Evolutionary conservation across 139 green algal genomes (phyloP).

Genomic region (Yamagishiella unicocca): DNA sequence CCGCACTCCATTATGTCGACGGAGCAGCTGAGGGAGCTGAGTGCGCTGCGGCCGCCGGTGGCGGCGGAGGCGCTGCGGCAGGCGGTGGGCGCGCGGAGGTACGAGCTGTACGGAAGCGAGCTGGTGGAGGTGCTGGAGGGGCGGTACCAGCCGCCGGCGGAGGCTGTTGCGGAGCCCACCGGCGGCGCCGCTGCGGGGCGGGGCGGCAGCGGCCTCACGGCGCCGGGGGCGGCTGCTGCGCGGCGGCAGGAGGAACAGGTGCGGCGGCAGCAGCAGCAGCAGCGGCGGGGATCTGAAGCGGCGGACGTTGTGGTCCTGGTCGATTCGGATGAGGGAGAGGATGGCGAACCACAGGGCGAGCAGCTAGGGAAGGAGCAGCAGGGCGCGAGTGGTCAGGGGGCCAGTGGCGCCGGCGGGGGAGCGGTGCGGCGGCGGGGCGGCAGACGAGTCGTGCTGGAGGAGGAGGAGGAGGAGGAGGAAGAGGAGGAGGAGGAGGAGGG

Average conservation of each 20-base stretch:
- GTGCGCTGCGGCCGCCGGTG: not conserved
- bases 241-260: not conserved
- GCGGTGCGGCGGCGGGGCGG: not conserved
- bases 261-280: too few relatives aligned
- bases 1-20: constrained; percentile 30
- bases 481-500: not conserved
- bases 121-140: constrained; percentile 25
- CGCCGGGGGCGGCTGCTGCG: not conserved
- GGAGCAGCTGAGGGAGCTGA: constrained; percentile 30
- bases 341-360: too few relatives aligned
- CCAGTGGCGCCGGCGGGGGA: not conserved
- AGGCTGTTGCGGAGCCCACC: not conserved
- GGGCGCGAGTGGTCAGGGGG: not conserved
- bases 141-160: not conserved
- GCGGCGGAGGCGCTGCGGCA: not conserved
- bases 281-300: too few relatives aligned
- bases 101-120: constrained; percentile 36
- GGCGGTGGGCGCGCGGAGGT: constrained; percentile 13
- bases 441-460: not conserved
- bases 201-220: not conserved
- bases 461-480: not conserved
- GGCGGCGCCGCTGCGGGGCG: not conserved
- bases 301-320: constrained; percentile 15
- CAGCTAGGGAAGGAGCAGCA: not conserved
- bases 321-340: not conserved